Evolutionary conservation across 1,139 yeast genomes (phyloP), one percentile per base, ranked within the genome.

Genomic region (Hansenula lynferdii): DNA sequence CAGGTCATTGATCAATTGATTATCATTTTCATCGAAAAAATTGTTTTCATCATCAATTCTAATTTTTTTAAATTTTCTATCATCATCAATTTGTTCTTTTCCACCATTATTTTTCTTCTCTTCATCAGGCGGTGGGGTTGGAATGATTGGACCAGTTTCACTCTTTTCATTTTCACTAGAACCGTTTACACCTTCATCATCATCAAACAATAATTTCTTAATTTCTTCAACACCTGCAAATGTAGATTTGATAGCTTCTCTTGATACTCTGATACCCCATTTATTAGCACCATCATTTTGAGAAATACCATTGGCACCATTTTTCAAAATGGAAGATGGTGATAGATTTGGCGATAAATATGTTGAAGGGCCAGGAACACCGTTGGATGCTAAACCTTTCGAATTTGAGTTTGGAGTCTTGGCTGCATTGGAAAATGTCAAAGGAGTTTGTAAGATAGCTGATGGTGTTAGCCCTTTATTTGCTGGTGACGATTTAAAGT

Each of bases 361-460:
- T 12, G 40, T 41, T 8, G 42, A 22, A 24, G 38, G 31, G 12
- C 37, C 41, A 6, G 43, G 36, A 18, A 23, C 34, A 30, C 22
- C 21, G 15, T 21, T 16, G 8, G 34, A 25, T 6, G 30, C 18
- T 4, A 21, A 9, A 9, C 28, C 19, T 39, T 46, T 50, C 4
- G 53, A 28, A 3, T 50, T 9, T 1, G 57, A 51, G 3, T 30
- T 44, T 30, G 57, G 56, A 8, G 56, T 53, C 38, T 45, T 50
- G 1, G 44, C 42, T 12, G 43, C 41, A 32, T 43, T 47, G 4
- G 57, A 44, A 24, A 53, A 51, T 0, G 54, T 49, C 39, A 51
- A 34, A 3, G 57, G 57, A 1, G 57, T 53, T 37, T 53, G 57
- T 10, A 53, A 28, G n/a, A 53, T 47, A 2, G 57, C 43, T 6